Evolutionary conservation across 768 basidiomycete species (phyloP), one percentile per base, ranked within the genome.

Genomic region (Botryobasidium botryosum): DNA sequence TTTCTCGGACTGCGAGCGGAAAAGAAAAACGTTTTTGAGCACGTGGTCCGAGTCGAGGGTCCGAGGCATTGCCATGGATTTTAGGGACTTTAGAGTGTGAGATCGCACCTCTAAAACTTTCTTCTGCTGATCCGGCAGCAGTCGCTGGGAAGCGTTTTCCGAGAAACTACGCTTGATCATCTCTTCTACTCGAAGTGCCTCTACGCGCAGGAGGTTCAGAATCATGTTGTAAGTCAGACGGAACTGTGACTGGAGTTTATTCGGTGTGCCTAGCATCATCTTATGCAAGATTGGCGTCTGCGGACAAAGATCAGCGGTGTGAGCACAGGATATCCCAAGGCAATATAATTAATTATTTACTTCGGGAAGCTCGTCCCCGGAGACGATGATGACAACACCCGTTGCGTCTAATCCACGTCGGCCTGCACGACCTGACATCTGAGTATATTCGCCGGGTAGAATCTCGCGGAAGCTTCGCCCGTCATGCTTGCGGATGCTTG

Each of bases 151-250:
- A 1, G 88, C 79, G 57, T 97, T 97, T 64, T 99, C 94, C 15
- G 94, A 97, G 62, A 99, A 99, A 59, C 86, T 90, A 31, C 94
- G 72, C 61, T 97, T 97, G 58, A 99, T 97, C 94, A 99, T 99
- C 62, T 99, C 94, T 57, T 99, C 94, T 15, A 97, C 92, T 48
- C 78, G 70, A 38, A 99, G 68, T 0, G 94, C 91, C 57, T 99
- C 94, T 7, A 99, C 94, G 17, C 94, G 77, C 7, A 99, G 70
- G 31, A 99, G 64, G 57, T 99, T 99, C 49, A 99, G 63, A 50
- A 99, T 97, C 94, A 99, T 97, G 60, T 96, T 97, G 63, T 97
- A 99, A 1, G 94, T 99, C 51, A 99, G 68, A 44, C 94, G 72
- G 68, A 99, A 99, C 57, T 97, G 94, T 1, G 92, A 97, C 38